Evolutionary conservation across 768 basidiomycete genomes (phyloP), one percentile per base, ranked within the genome.

Genomic region (Lepiota venenata): DNA sequence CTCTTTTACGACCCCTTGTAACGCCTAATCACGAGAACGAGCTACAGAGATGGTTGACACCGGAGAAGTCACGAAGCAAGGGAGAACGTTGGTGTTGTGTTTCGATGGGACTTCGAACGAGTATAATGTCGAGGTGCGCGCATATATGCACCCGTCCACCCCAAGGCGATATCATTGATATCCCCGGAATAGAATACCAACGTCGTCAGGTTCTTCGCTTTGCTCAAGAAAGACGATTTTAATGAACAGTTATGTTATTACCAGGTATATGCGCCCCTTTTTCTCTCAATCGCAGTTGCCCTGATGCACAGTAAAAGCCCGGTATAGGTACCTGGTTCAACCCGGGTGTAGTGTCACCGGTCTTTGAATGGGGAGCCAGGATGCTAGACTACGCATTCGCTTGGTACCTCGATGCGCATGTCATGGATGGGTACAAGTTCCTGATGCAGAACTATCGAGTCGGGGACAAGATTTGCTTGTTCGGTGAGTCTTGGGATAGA

Each of bases 371-470:
- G 79, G 59, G 70, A 0, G 88, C 87, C 5, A 82, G 81, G 61
- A 61, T 84, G 3, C 50, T 86, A 38, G 91, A 92, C 60, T 67
- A 79, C 47, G 89, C 86, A 0, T 68, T 90, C 55, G 91, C 90
- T 18, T 90, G 87, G 88, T 90, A 85, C 61, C 71, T 91, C 39
- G 82, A 84, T 50, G 77, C 63, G 1, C 88, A 91, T 67, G 84
- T 91, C 20, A 79, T 83, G 69, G 84, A 79, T 8, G 91, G 91
- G 0, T 93, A 92, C 67, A 73, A 70, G 57, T 92, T 85, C 66
- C 69, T 92, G 49, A 91, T 92, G 90, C 77, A 86, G 57, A 91
- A 87, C 61, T 90, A 86, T 63, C 73, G 71, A n/a, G 60, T 69
- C 0, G 91, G 89, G 1, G 88, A 90, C 64, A 88, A 77, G 65